These are phyloP conservation scores for Peniophora sp. DNA, from an alignment of 1,284 basidiomycete genomes.

Conservation along the genomic window DNA sequence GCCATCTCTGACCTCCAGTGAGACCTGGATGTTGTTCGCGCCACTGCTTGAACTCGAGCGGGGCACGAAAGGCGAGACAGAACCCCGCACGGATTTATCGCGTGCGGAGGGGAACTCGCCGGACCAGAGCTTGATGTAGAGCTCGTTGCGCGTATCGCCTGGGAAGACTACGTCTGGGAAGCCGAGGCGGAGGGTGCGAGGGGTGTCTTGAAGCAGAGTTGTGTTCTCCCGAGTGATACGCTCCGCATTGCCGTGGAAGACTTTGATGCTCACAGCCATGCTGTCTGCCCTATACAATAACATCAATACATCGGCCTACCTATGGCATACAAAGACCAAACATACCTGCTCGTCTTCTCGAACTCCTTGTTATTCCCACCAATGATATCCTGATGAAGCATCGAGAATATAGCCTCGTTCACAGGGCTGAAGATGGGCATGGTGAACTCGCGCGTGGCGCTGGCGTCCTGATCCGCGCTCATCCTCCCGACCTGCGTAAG, in stretches of 20 bases:
- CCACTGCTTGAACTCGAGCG: conserved; percentile 38
- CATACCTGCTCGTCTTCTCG: conserved; percentile 76
- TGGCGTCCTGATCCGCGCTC: conserved; percentile 52
- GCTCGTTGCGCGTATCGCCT: conserved; percentile 86
- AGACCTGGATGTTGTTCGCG: conserved; percentile 81
- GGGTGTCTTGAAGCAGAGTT: conserved; percentile 76
- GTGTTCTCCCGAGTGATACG: conserved; percentile 81
- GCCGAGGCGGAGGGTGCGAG: conserved; percentile 83
- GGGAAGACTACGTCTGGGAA: conserved; percentile 97
- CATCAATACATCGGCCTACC: conserved; percentile 1
- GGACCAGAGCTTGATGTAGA: conserved; percentile 92
- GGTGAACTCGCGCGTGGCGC: conserved; percentile 63
- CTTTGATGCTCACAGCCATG: conserved; percentile 83
- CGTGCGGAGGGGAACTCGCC: conserved; percentile 69
- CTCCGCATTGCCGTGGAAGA: conserved; percentile 77
- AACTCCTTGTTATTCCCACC: conserved; percentile 73
- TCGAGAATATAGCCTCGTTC: conserved; percentile 85
- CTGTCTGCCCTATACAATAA: conserved; percentile 59
- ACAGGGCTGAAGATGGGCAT: conserved; percentile 88
- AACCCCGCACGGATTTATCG: conserved; percentile 43
- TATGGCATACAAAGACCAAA: conserved; percentile 3
- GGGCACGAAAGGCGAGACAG: conserved; percentile 44
- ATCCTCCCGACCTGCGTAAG: conserved; percentile 68
- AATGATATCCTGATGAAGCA: conserved; percentile 93
- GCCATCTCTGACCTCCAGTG: conserved; percentile 78